These are phyloP conservation scores for Craterostigma plantagineum DNA, from an alignment of 257 asterid species.

Conservation along the genomic window DNA sequence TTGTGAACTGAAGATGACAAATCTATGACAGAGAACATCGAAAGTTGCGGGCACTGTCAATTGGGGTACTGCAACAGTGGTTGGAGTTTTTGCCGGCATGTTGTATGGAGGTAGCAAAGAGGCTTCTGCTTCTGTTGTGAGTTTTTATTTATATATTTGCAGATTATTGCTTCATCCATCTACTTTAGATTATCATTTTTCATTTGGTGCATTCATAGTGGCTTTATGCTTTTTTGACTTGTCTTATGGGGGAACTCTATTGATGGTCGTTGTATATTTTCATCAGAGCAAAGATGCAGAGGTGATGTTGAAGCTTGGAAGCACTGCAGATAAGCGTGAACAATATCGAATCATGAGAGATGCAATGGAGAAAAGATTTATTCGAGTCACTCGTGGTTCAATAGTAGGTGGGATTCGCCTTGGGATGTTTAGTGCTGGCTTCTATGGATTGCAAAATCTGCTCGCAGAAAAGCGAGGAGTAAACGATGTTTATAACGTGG, in stretches of 20 bases:
- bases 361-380: constrained; percentile 93
- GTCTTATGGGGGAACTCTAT: constrained; percentile 4
- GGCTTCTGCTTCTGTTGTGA: constrained; percentile 94
- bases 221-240: too few species aligned
- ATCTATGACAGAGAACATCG: constrained; percentile 23
- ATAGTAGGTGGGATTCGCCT: constrained; percentile 92
- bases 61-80: constrained; percentile 83
- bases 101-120: constrained; percentile 95
- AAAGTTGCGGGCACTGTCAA: constrained; percentile 58
- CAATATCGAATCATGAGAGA: constrained; percentile 91
- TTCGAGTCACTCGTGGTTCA: constrained; percentile 86
- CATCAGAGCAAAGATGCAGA: constrained; percentile 93
- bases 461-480: constrained; percentile 83
- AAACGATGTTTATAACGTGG: constrained; percentile 74
- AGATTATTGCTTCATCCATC: neutral
- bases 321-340: constrained; percentile 90
- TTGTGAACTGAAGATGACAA: neutral
- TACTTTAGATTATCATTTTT: neutral
- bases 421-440: constrained; percentile 87
- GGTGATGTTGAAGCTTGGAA: constrained; percentile 92
- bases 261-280: constrained; percentile 9
- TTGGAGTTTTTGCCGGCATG: constrained; percentile 89
- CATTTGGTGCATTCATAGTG: neutral
- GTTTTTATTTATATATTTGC: constrained; percentile 12
- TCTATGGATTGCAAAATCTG: constrained; percentile 69